Percentiles rank a stretch among this genome's conserved stretches.
phyloP scores from a whole-genome alignment of 352 stramenopile species.

The Lagenidium sp. region DNA sequence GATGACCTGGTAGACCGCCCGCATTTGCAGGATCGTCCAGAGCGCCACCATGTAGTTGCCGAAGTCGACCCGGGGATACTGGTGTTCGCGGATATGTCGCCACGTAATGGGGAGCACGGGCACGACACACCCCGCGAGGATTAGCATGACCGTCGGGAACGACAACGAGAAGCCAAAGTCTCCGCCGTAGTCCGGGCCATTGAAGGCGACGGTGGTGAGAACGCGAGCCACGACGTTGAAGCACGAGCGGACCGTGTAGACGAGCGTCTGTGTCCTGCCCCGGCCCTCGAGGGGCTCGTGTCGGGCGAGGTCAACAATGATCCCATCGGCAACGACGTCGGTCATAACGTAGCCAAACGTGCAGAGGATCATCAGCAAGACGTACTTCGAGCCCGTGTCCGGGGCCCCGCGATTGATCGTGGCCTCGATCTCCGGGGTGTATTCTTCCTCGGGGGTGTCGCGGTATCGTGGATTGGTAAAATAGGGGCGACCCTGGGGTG shows the following conservation, averaged over 20 bases:
- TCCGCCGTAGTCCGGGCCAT: slow-evolving; percentile 44
- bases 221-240: slow-evolving; percentile 25
- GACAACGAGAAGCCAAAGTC: slow-evolving; percentile 38
- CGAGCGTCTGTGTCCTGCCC: slow-evolving; percentile 27
- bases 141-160: slow-evolving; percentile 22
- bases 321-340: slow-evolving; percentile 60
- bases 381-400: slow-evolving; percentile 34
- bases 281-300: slow-evolving; percentile 29
- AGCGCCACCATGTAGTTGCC: not conserved
- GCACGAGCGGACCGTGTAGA: slow-evolving; percentile 31
- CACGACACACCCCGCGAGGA: slow-evolving; percentile 8
- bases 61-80: not conserved
- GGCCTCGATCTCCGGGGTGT: slow-evolving; percentile 16
- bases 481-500: slow-evolving; percentile 32
- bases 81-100: slow-evolving; percentile 8
- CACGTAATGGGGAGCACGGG: slow-evolving; percentile 9
- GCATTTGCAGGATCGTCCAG: not conserved
- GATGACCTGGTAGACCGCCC: slow-evolving; percentile 3
- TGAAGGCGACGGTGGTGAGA: slow-evolving; percentile 37
- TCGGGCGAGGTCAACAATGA: slow-evolving; percentile 24
- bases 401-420: slow-evolving; percentile 25
- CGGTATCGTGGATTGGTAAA: slow-evolving; percentile 19
- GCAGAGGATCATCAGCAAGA: slow-evolving; percentile 63
- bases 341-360: slow-evolving; percentile 69
- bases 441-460: slow-evolving; percentile 9